Evolutionary conservation across 2,329 filamentous ascomycete genomes (phyloP).

Genomic region (Uncinocarpus reesii): DNA sequence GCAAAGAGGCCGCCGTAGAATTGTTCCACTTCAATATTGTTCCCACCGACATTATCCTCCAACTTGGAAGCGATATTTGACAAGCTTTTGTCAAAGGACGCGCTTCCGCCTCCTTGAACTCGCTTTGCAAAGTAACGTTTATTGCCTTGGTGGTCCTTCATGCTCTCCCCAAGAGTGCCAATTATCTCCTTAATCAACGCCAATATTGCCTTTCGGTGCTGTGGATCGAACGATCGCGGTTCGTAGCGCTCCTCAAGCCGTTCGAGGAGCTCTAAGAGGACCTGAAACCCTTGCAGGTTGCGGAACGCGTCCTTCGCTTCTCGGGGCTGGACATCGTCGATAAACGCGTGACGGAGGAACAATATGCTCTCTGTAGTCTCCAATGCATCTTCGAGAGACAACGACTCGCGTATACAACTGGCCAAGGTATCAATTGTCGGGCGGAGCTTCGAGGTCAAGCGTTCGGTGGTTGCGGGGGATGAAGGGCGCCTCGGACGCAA

Average conservation of each 20-base stretch:
- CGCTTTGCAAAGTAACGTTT: conserved; percentile 71
- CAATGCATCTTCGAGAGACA: conserved; percentile 28
- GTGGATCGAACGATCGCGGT: conserved; percentile 46
- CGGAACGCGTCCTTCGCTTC: conserved; percentile 70
- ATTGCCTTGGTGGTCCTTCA: conserved; percentile 75
- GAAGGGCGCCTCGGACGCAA: conserved; percentile 14
- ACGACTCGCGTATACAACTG: conserved; percentile 24
- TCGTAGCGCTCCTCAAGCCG: conserved; percentile 68
- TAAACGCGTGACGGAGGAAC: conserved; percentile 55
- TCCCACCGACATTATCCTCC: conserved; percentile 22
- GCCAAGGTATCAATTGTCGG: conserved; percentile 31
- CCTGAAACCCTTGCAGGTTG: conserved; percentile 66
- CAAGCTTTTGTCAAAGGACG: conserved; percentile 60
- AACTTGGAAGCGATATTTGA: conserved; percentile 54
- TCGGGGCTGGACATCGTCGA: conserved; percentile 41
- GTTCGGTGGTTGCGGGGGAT: conserved; percentile 23
- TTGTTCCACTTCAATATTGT: conserved; percentile 45
- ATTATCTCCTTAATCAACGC: conserved; percentile 49
- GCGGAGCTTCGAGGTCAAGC: conserved; percentile 29
- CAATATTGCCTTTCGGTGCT: conserved; percentile 57
- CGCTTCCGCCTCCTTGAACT: conserved; percentile 69
- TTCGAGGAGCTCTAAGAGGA: conserved; percentile 57
- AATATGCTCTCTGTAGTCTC: conserved; percentile 49
- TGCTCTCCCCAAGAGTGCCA: conserved; percentile 59
- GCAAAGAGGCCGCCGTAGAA: conserved; percentile 74